Evolutionary conservation across 2,329 filamentous ascomycete genomes (phyloP).

Genomic region (Xylaria sp.): DNA sequence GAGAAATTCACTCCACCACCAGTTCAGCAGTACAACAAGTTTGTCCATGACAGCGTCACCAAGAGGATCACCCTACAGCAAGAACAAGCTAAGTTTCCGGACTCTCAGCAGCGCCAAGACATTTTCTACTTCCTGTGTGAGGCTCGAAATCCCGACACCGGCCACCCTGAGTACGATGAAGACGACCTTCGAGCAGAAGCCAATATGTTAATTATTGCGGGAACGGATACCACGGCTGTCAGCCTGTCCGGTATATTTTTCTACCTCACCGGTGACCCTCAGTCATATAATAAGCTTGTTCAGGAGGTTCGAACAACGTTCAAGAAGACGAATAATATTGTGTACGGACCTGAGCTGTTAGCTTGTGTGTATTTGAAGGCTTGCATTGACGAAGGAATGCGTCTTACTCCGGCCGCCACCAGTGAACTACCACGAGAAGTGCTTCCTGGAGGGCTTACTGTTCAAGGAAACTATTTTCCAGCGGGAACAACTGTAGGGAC

Average conservation of each 20-base stretch:
- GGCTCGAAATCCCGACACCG: slow-evolving; percentile 28
- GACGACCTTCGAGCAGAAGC: slow-evolving; percentile 27
- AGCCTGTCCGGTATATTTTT: slow-evolving; percentile 31
- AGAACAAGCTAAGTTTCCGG: slow-evolving; percentile 19
- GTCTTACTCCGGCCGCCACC: slow-evolving; percentile 26
- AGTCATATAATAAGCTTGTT: slow-evolving; percentile 20
- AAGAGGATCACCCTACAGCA: slow-evolving; percentile 25
- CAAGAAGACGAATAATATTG: slow-evolving; percentile 24
- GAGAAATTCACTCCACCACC: slow-evolving; percentile 15
- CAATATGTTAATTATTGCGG: slow-evolving; percentile 33
- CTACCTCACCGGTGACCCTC: slow-evolving; percentile 26
- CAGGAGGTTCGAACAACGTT: slow-evolving; percentile 29
- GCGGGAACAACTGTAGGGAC: slow-evolving; percentile 32
- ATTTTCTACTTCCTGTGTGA: slow-evolving; percentile 34
- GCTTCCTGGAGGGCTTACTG: slow-evolving; percentile 25
- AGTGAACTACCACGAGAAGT: slow-evolving; percentile 33
- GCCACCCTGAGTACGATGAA: slow-evolving; percentile 25
- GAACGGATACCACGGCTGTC: slow-evolving; percentile 32
- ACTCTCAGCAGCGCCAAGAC: slow-evolving; percentile 30
- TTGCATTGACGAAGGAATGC: slow-evolving; percentile 38
- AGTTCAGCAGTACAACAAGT: slow-evolving; percentile 23
- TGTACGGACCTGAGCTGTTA: slow-evolving; percentile 28
- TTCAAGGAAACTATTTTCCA: slow-evolving; percentile 32
- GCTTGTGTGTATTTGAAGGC: slow-evolving; percentile 32
- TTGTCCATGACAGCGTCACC: slow-evolving; percentile 28